Evolutionary conservation across 2,329 filamentous ascomycete species (phyloP).

Genomic region (Lecanicillium sp.): DNA sequence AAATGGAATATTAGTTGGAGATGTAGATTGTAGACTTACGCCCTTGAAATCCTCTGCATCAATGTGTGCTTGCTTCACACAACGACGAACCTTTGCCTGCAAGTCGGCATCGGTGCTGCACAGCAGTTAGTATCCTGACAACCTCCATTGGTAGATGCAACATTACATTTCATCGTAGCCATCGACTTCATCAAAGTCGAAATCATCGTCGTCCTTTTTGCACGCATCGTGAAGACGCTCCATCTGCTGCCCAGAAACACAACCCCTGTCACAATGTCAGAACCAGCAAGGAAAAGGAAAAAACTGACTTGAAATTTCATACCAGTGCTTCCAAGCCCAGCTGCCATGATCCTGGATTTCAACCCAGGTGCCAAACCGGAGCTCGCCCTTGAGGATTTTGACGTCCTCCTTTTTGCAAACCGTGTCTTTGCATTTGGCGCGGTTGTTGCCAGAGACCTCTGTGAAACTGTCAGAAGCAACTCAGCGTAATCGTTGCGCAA

Average conservation of each 20-base stretch:
- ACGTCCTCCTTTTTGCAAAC: slow-evolving; percentile 60
- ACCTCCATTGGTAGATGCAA: no score
- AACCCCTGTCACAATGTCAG: slow-evolving; percentile 56
- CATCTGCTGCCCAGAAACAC: slow-evolving; percentile 70
- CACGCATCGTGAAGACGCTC: slow-evolving; percentile 53
- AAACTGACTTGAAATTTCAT: slow-evolving; percentile 13
- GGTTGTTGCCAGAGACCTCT: slow-evolving; percentile 65
- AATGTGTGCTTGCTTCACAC: slow-evolving; percentile 70
- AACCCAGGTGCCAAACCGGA: slow-evolving; percentile 71
- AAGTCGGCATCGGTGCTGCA: slow-evolving; percentile 44
- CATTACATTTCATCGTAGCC: slow-evolving; percentile 69
- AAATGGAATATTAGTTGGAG: not conserved
- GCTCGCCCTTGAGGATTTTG: slow-evolving; percentile 72
- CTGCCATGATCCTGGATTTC: slow-evolving; percentile 50
- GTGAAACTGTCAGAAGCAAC: slow-evolving; percentile 12
- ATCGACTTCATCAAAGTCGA: slow-evolving; percentile 62
- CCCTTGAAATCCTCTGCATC: slow-evolving; percentile 82
- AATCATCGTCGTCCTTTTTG: slow-evolving; percentile 33
- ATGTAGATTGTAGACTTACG: slow-evolving; percentile 43
- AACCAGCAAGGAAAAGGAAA: not conserved
- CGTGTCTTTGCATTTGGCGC: slow-evolving; percentile 65
- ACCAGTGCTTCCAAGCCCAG: slow-evolving; percentile 87
- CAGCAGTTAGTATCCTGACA: slow-evolving; percentile 10
- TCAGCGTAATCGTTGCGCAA: no score
- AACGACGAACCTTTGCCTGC: slow-evolving; percentile 65